phyloP scores from a whole-genome alignment of 164 flowering plant genomes.

The grape (Vitis vinifera) region ASM3070453v1 NC_081823.1:15809001-15809500 shows the following conservation, averaged over 20 bases:
- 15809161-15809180: constrained; percentile 84
- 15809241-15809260: constrained; percentile 83
- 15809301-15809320: constrained; percentile 73
- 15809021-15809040: no score
- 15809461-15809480: no score
- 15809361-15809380: constrained; percentile 72
- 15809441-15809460: no score
- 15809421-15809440: no score
- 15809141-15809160: constrained; percentile 93
- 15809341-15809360: constrained; percentile 88
- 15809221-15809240: constrained; percentile 70
- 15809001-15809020: no score
- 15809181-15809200: constrained; percentile 84
- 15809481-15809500: no score
- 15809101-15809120: no score
- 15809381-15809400: no score
- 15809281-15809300: constrained; percentile 81
- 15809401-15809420: no score
- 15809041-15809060: no score
- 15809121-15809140: constrained; percentile 93
- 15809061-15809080: no score
- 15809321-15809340: constrained; percentile 69
- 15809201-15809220: constrained; percentile 59
- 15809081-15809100: no score
- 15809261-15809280: constrained; percentile 87